phyloP scores from a whole-genome alignment of 2,329 filamentous ascomycete genomes.

The Colletotrichum melonis region DNA sequence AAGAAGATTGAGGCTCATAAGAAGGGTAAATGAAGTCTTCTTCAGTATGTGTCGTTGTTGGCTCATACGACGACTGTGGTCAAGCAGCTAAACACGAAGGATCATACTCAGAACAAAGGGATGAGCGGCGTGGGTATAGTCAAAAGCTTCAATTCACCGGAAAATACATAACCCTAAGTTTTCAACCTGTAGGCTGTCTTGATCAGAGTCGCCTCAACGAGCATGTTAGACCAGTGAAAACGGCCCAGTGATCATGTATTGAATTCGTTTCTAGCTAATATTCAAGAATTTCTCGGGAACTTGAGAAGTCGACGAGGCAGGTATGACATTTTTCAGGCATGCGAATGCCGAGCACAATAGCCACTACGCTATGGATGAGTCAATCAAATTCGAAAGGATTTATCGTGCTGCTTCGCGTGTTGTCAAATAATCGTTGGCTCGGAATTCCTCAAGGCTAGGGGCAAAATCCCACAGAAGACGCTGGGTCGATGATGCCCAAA shows the following conservation, averaged over 20 bases:
- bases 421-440: background rate
- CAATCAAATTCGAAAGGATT: background rate
- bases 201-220: too few relatives aligned
- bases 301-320: too few relatives aligned
- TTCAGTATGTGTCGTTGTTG: background rate
- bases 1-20: background rate
- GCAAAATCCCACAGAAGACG: background rate
- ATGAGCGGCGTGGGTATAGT: too few relatives aligned
- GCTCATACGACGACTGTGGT: background rate
- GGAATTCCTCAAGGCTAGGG: background rate
- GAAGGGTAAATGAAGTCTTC: background rate
- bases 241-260: too few relatives aligned
- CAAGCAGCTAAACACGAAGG: background rate
- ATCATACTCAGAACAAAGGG: background rate
- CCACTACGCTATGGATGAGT: background rate
- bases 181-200: too few relatives aligned
- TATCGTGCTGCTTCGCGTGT: background rate
- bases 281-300: too few relatives aligned
- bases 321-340: fast-evolving
- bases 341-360: background rate
- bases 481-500: background rate
- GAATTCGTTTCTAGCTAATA: too few relatives aligned
- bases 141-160: too few relatives aligned
- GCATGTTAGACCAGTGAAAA: too few relatives aligned
- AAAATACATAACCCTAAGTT: too few relatives aligned